A percentile compares a stretch with the other conserved stretches of the same genome.
phyloP scores from a whole-genome alignment of 1,284 basidiomycete species.

The Leccinum pachyderme region DNA sequence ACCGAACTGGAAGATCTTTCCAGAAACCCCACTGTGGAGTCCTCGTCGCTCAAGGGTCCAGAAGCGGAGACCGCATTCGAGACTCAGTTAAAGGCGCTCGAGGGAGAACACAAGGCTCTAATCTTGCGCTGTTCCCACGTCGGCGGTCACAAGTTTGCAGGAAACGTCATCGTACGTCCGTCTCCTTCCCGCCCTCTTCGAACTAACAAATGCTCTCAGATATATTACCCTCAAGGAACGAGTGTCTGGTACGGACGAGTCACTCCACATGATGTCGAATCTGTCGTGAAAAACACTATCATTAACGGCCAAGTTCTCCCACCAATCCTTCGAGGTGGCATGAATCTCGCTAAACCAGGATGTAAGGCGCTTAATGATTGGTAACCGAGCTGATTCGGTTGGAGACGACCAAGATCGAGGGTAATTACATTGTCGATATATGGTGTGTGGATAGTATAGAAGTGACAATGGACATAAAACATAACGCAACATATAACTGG shows the following conservation, averaged over 20 bases:
- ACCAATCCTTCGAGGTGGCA: conserved; percentile 78
- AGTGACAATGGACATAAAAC: conserved; percentile 10
- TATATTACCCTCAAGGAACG: conserved; percentile 82
- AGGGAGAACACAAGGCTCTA: conserved; percentile 58
- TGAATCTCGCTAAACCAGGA: conserved; percentile 69
- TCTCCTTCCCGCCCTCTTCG: background rate
- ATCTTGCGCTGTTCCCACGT: conserved; percentile 86
- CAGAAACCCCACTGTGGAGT: conserved; percentile 53
- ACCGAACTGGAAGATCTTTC: conserved; percentile 71
- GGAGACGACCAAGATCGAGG: conserved; percentile 6
- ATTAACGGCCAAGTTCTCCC: conserved; percentile 80
- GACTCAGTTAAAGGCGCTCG: conserved; percentile 50
- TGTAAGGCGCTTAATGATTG: conserved; percentile 70
- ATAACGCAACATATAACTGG: background rate
- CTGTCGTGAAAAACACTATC: conserved; percentile 86
- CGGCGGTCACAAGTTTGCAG: conserved; percentile 89
- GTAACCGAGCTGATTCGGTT: conserved; percentile 39
- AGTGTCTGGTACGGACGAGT: conserved; percentile 94
- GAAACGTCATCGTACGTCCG: conserved; percentile 77
- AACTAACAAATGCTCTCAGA: conserved; percentile 42
- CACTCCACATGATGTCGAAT: conserved; percentile 82
- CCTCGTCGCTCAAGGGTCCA: conserved; percentile 40
- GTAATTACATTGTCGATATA: conserved; percentile 30
- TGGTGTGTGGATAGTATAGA: conserved; percentile 28
- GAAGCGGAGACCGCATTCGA: conserved; percentile 37